Base-by-base conservation (phyloP, 257 asterid species). In the Gentiana straminea region DNA sequence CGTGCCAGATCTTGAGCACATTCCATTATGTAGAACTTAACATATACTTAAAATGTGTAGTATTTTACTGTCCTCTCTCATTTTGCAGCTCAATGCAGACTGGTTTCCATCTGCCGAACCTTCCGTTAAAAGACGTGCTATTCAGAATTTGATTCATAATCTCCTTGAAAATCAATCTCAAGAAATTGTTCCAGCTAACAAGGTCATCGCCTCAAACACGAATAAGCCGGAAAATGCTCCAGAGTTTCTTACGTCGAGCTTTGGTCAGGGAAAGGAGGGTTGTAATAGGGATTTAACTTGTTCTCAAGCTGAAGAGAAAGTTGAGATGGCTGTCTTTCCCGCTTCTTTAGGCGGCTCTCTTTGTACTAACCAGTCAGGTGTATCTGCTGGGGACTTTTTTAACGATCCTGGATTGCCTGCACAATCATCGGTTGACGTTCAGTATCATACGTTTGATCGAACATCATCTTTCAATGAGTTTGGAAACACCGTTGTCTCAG, bases 71-170 rank as follows among this genome's bases (percentile, higher is more conserved):
- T 59, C 41, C 49, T 34, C 35, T 61, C 11, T 49, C 39, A n/a
- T 57, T 61, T 75, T 77, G 47, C 92, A 81, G 94, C 94, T 83
- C 55, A 78, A 69, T 60, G 64, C 64, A 7, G 77, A 78, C 74
- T 91, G 98, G 98, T 91, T 91, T 67, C 94, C 84, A 34, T 77
- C 92, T 24, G 68, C 70, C 49, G 98, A 87, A 65, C 94, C 95
- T 71, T 87, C 86, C 13, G 48, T 80, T 55, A 91, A 87, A 70
- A 79, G 98, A 50, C 71, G 75, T 64, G 79, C 58, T 53, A 78
- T 91, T 49, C 89, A 82, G 74, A 79, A 75, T 69, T 68, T 91
- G 73, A 83, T 91, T 65, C 69, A 70, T 64, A 70, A 65, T 63
- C 87, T 91, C 60, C 81, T 80, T 38, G 75, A 71, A 38, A 71